phyloP scores from a whole-genome alignment of 2,329 filamentous ascomycete species.

The Epichloe gansuensis region DNA sequence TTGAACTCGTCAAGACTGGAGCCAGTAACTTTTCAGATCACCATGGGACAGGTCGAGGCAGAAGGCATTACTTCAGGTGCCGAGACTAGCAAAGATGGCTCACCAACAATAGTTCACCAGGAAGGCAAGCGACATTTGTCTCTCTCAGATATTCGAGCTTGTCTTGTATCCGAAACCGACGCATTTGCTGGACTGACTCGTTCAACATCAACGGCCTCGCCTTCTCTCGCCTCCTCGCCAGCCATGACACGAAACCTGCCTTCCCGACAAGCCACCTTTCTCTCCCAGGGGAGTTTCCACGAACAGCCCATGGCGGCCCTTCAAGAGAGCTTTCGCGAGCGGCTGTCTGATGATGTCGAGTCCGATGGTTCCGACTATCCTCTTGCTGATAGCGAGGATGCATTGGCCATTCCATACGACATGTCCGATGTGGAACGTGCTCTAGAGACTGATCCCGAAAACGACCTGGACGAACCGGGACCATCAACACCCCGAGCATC shows the following conservation, averaged over 20 bases:
- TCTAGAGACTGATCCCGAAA: slow-evolving; percentile 24
- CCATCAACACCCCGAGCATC: slow-evolving; percentile 44
- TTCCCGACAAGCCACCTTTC: slow-evolving; percentile 18
- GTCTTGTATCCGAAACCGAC: slow-evolving; percentile 54
- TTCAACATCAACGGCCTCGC: slow-evolving; percentile 38
- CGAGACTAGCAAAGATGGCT: slow-evolving; percentile 10
- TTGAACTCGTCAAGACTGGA: slow-evolving; percentile 34
- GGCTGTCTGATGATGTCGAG: slow-evolving; percentile 11
- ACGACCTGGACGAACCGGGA: slow-evolving; percentile 24
- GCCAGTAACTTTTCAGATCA: slow-evolving; percentile 51
- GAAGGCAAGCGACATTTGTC: slow-evolving; percentile 54
- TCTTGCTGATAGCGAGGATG: slow-evolving; percentile 41
- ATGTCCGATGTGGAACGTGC: slow-evolving; percentile 17
- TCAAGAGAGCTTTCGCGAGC: slow-evolving; percentile 15
- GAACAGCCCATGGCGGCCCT: slow-evolving; percentile 14
- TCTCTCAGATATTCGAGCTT: slow-evolving; percentile 51
- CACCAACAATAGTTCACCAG: slow-evolving; percentile 33
- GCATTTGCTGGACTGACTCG: slow-evolving; percentile 49
- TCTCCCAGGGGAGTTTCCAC: slow-evolving; percentile 17
- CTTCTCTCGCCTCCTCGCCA: slow-evolving; percentile 39
- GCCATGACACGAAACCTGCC: slow-evolving; percentile 27
- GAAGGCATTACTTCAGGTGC: slow-evolving; percentile 48
- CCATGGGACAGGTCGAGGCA: slow-evolving; percentile 51
- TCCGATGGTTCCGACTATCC: slow-evolving; percentile 13
- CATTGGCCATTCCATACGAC: slow-evolving; percentile 45